These are phyloP conservation scores for Paxillus involutus DNA, from an alignment of 768 basidiomycete species.

Conservation along the genomic window DNA sequence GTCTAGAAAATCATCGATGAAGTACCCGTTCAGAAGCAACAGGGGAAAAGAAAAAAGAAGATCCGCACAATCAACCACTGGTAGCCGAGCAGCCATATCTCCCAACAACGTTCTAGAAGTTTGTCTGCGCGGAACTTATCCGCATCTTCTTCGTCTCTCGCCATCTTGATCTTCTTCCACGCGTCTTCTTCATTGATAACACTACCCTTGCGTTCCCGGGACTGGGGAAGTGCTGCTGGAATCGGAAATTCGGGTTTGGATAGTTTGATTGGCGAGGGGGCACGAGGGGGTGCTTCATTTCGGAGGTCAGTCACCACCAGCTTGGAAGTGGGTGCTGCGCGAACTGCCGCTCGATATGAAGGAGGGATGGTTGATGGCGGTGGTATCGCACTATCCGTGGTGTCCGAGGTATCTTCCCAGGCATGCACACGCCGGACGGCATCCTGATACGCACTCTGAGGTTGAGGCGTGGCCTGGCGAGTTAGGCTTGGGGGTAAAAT, in stretches of 20 bases:
- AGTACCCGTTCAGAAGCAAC: constrained; percentile 13
- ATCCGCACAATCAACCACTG: constrained; percentile 71
- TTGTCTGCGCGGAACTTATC: constrained; percentile 64
- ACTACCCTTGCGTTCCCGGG: constrained; percentile 45
- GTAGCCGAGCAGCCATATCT: constrained; percentile 70
- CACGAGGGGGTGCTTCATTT: constrained; percentile 11
- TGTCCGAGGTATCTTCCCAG: constrained; percentile 42
- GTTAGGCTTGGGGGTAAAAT: constrained; percentile 29
- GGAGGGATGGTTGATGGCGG: constrained; percentile 45
- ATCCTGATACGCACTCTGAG: constrained; percentile 15
- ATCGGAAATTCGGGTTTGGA: constrained; percentile 20
- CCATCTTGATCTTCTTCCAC: constrained; percentile 75
- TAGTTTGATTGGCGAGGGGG: constrained; percentile 32
- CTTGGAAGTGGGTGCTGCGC: constrained; percentile 22
- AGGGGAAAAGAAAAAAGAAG: constrained; percentile 3
- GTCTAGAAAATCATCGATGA: constrained; percentile 42
- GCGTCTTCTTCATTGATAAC: constrained; percentile 70
- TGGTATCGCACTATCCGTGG: constrained; percentile 29
- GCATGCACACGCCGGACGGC: constrained; percentile 10
- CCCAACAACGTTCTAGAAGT: constrained; percentile 70
- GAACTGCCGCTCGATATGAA: constrained; percentile 47
- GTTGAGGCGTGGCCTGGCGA: constrained; percentile 30
- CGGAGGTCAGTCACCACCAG: constrained; percentile 11
- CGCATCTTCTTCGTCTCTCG: constrained; percentile 69
- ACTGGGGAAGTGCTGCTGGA: constrained; percentile 17